These are phyloP conservation scores for Dothidotthia symphoricarpi DNA, from an alignment of 2,329 filamentous ascomycete species.

Conservation along the genomic window DNA sequence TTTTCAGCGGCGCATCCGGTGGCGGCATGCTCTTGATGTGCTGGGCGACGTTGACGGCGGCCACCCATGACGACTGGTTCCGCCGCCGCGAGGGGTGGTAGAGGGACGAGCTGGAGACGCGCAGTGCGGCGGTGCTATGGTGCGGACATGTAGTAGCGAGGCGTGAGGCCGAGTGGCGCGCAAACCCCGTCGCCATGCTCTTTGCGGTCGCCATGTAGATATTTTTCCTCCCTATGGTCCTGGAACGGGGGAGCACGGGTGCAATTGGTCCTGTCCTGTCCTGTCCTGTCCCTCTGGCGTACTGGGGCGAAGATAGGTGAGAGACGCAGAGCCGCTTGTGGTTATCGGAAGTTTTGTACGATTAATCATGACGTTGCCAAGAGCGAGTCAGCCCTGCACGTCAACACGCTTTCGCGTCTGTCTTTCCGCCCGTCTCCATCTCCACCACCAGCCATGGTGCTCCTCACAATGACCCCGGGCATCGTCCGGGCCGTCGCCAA, in stretches of 20 bases:
- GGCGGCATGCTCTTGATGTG: constrained; percentile 66
- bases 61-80: constrained; percentile 68
- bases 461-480: constrained; percentile 71
- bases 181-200: constrained; percentile 37
- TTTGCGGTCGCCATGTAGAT: constrained; percentile 34
- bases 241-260: constrained; percentile 4
- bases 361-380: constrained; percentile 29
- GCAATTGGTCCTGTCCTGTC: no score
- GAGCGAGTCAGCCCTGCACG: constrained; percentile 5
- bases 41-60: constrained; percentile 66
- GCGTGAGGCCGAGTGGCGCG: constrained; percentile 21
- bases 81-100: constrained; percentile 45
- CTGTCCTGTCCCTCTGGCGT: no score
- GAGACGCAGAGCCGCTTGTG: constrained; percentile 7
- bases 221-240: constrained; percentile 1
- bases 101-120: background rate
- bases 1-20: constrained; percentile 64
- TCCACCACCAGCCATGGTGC: constrained; percentile 59
- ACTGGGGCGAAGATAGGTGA: constrained; percentile 4
- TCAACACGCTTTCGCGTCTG: no score
- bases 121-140: constrained; percentile 6
- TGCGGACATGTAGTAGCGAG: constrained; percentile 27
- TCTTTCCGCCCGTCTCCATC: no score
- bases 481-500: constrained; percentile 62
- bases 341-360: constrained; percentile 21